A percentile compares a stretch with the other conserved stretches of the same genome.
These are phyloP conservation scores for Debaryomyces sp. DNA, from an alignment of 1,139 yeast species.

Conservation along the genomic window DNA sequence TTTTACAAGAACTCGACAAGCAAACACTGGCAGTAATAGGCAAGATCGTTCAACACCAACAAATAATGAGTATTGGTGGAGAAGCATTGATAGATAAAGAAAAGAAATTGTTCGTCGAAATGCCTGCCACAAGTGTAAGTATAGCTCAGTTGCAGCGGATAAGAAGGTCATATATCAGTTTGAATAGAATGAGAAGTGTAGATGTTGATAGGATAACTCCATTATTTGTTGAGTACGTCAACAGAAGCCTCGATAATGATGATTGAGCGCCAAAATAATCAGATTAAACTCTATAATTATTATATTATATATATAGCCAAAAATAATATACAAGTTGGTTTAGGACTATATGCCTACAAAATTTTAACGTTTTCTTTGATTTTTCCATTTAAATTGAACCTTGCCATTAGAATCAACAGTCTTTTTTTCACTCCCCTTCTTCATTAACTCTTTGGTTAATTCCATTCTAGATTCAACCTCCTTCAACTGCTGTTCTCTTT, in stretches of 20 bases:
- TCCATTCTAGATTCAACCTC: constrained; percentile 76
- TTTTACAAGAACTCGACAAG: constrained; percentile 76
- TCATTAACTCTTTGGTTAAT: constrained; percentile 82
- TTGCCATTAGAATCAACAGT: constrained; percentile 64
- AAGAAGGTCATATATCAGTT: constrained; percentile 75
- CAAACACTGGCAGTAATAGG: constrained; percentile 66
- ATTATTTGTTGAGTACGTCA: constrained; percentile 73
- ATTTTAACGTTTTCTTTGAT: constrained; percentile 64
- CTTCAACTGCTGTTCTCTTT: constrained; percentile 66
- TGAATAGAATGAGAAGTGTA: constrained; percentile 77
- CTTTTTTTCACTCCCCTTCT: constrained; percentile 85
- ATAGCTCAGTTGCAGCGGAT: constrained; percentile 82
- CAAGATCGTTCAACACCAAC: constrained; percentile 62
- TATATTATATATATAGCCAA: constrained; percentile 1
- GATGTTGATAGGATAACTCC: constrained; percentile 68
- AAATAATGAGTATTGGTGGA: constrained; percentile 57
- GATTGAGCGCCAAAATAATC: constrained; percentile 2
- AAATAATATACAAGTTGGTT: constrained; percentile 1
- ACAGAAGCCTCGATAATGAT: constrained; percentile 48
- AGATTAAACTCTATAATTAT: background rate
- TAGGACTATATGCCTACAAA: background rate
- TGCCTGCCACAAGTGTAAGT: constrained; percentile 68
- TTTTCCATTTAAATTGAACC: constrained; percentile 82
- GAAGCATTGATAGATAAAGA: constrained; percentile 43
- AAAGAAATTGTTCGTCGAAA: constrained; percentile 46